These are phyloP conservation scores for Antrodiella citrinella DNA, from an alignment of 768 basidiomycete genomes.

Conservation along the genomic window DNA sequence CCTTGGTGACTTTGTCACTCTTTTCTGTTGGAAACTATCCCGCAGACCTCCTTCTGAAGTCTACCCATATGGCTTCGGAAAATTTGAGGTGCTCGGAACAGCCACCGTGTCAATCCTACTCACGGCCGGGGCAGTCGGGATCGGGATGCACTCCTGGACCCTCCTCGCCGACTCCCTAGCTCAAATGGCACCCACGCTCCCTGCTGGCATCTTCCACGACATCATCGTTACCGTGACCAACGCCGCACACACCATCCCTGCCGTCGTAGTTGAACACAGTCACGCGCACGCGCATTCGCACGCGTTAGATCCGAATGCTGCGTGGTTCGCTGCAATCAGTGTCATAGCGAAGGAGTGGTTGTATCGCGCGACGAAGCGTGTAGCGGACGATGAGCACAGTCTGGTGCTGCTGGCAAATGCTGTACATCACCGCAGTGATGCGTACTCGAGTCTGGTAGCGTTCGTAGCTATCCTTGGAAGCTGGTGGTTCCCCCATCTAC, in stretches of 20 bases:
- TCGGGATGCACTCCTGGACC: constrained; percentile 86
- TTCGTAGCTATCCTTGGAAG: constrained; percentile 89
- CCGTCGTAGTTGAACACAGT: constrained; percentile 22
- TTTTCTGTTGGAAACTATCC: constrained; percentile 83
- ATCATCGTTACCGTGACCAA: constrained; percentile 50
- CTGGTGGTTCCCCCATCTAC: constrained; percentile 75
- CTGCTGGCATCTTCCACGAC: constrained; percentile 56
- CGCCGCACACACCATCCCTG: constrained; percentile 45
- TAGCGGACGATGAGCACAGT: constrained; percentile 86
- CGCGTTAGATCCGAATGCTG: constrained; percentile 83
- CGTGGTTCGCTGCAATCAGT: constrained; percentile 87
- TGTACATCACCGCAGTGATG: constrained; percentile 95
- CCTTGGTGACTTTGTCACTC: constrained; percentile 84
- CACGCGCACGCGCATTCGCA: constrained; percentile 42
- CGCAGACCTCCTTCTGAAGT: constrained; percentile 67
- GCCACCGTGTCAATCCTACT: constrained; percentile 81
- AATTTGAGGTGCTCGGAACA: constrained; percentile 96
- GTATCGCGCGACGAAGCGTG: constrained; percentile 80
- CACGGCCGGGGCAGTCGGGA: constrained; percentile 74
- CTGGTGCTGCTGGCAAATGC: constrained; percentile 95
- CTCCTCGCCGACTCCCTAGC: constrained; percentile 69
- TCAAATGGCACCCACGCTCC: constrained; percentile 54
- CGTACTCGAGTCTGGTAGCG: constrained; percentile 87
- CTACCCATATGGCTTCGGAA: constrained; percentile 87
- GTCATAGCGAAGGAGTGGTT: constrained; percentile 88